Evolutionary conservation across 1,284 basidiomycete species (phyloP), one percentile per base, ranked within the genome.

Genomic region (Pseudomicrostroma phylloplanum): DNA sequence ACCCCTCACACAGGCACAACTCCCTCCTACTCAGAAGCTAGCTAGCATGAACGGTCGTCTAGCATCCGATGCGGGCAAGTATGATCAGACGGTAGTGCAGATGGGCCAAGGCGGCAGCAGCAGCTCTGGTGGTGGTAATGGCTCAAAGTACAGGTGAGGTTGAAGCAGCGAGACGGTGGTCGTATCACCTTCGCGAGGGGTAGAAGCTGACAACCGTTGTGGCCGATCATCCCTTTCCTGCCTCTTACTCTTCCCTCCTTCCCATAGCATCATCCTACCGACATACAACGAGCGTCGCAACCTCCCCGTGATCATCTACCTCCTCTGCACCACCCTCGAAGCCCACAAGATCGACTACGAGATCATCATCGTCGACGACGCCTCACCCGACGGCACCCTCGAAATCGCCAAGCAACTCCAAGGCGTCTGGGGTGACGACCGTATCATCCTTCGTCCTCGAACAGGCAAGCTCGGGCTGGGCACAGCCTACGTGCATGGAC

Each of bases 231-330:
- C 9, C 30, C 30, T 36, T 36, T 36, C 30, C 4, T 36, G 30
- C 9, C 30, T 36, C 30, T 36, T 9, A 3, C 30, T 36, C 30
- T 36, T 36, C 3, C 30, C 9, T 9, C 30, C 9, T 9, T 48
- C 46, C n/a, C 46, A 66, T 61, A 72, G 70, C 58, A 90, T 93
- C 68, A 92, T 93, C 73, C 83, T 93, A 12, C 91, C 91, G 49
- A 93, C 91, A 1, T 94, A 93, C 81, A 92, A 93, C 78, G 91
- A 93, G 79, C 86, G 91, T 72, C 90, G 89, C 82, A 93, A 94
- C 77, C 81, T 94, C 21, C 91, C 91, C 0, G 85, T 93, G 58
- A 89, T 93, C 66, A 58, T 72, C 56, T 72, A 67, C 42, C 55
- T 72, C n/a, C 58, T 72, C 19, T 67, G 66, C 59, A 59, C 59